phyloP scores from a whole-genome alignment of 2,329 filamentous ascomycete genomes.

The Hansfordia pulvinata region DNA sequence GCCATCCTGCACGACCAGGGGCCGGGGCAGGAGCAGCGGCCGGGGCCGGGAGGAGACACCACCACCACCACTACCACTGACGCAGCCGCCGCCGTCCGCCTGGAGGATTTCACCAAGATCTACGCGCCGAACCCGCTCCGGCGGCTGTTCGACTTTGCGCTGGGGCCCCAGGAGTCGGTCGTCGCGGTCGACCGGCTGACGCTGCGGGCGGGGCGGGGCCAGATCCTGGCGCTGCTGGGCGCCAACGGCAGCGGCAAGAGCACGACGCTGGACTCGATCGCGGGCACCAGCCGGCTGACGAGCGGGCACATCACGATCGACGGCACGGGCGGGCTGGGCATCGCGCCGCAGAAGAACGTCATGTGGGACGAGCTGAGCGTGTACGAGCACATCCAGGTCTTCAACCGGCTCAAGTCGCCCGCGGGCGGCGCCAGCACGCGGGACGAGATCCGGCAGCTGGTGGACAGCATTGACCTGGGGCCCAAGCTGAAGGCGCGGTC shows the following conservation, averaged over 20 bases:
- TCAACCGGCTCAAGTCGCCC: conserved; percentile 67
- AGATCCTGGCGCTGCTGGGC: conserved; percentile 76
- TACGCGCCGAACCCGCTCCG: conserved; percentile 56
- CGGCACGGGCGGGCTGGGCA: conserved; percentile 65
- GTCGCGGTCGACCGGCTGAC: conserved; percentile 66
- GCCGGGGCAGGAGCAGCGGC: no score
- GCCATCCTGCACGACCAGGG: conserved; percentile 31
- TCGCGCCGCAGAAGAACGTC: conserved; percentile 89
- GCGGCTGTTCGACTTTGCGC: conserved; percentile 30
- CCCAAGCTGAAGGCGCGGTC: conserved; percentile 60
- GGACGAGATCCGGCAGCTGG: conserved; percentile 46
- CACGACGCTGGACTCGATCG: conserved; percentile 78
- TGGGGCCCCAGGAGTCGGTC: conserved; percentile 47
- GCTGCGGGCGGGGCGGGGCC: conserved; percentile 58
- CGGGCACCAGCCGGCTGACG: conserved; percentile 66
- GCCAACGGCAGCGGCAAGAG: conserved; percentile 87
- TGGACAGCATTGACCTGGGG: conserved; percentile 59
- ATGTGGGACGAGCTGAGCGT: conserved; percentile 85
- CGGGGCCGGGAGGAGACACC: conserved; percentile 11
- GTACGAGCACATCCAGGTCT: conserved; percentile 70
- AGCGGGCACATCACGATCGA: conserved; percentile 67
- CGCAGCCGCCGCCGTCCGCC: conserved; percentile 48
- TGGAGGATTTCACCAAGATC: conserved; percentile 64
- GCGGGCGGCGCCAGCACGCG: conserved; percentile 38
- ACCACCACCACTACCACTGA: conserved; percentile 10